Percentiles rank a stretch among this genome's conserved stretches.
Conservation (phyloP, 1,284 basidiomycete genomes). For the Heterobasidion irregulare region DNA sequence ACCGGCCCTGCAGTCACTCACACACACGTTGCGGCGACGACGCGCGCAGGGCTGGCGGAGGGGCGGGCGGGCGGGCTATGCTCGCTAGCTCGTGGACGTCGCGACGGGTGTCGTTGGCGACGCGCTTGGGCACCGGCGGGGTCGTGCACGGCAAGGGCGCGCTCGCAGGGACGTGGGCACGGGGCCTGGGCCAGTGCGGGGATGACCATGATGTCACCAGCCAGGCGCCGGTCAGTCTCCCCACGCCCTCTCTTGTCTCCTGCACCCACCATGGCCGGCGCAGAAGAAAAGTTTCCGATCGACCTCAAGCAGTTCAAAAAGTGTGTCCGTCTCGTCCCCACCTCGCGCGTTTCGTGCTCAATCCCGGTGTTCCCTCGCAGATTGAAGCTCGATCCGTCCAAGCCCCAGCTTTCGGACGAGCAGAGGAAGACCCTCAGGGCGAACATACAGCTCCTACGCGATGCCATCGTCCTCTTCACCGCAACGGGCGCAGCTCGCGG, state of each 20-base stretch:
- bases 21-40: background rate
- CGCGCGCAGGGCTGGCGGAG: too few relatives aligned
- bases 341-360: constrained; percentile 1
- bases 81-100: too few relatives aligned
- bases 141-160: too few relatives aligned
- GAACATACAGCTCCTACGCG: constrained; percentile 74
- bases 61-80: too few relatives aligned
- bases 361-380: constrained; percentile 25
- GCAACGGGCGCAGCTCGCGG: constrained; percentile 75
- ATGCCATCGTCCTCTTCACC: constrained; percentile 78
- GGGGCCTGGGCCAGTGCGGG: background rate
- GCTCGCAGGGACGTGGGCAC: background rate
- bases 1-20: background rate
- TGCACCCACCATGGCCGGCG: constrained; percentile 26
- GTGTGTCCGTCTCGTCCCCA: constrained; percentile 24
- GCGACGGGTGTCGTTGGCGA: too few relatives aligned
- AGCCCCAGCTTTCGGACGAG: constrained; percentile 49
- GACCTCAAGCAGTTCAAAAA: constrained; percentile 70
- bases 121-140: too few relatives aligned
- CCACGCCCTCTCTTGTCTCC: background rate
- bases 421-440: constrained; percentile 49
- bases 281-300: constrained; percentile 54
- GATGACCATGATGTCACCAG: background rate
- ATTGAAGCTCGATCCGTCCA: constrained; percentile 61
- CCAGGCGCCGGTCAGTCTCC: background rate